Conservation (phyloP, 2,329 filamentous ascomycete species). For the Graphilbum fragrans region DNA sequence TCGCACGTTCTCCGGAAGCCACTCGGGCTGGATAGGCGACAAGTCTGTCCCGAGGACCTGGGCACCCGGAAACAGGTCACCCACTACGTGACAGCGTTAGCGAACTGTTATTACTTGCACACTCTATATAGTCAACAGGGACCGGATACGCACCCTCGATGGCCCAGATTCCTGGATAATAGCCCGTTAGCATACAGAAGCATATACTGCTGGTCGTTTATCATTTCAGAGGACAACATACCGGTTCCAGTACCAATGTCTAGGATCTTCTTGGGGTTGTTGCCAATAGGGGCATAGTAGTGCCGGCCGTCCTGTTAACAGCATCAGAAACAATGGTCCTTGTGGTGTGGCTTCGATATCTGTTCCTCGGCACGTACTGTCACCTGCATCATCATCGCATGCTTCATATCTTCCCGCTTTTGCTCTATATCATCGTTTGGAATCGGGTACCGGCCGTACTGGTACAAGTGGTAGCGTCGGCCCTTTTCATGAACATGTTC, state of each 20-base stretch:
- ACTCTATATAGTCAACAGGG: too few relatives aligned
- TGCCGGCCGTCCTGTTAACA: conserved; percentile 21
- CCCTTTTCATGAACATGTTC: conserved; percentile 12
- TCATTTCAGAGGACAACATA: conserved; percentile 10
- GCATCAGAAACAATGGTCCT: too few relatives aligned
- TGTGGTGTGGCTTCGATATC: too few relatives aligned
- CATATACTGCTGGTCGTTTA: background rate
- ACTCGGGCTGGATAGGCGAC: conserved; percentile 32
- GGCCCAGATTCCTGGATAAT: conserved; percentile 14
- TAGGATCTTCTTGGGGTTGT: conserved; percentile 28
- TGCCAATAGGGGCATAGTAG: conserved; percentile 25
- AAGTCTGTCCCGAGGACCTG: conserved; percentile 28
- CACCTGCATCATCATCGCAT: conserved; percentile 31
- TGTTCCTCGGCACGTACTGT: conserved; percentile 17
- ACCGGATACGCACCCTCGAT: conserved; percentile 26
- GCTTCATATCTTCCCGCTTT: conserved; percentile 31
- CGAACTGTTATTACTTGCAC: conserved; percentile 3
- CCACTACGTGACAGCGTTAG: conserved; percentile 17
- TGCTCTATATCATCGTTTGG: conserved; percentile 35
- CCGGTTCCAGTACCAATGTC: conserved; percentile 38
- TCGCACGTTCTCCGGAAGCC: conserved; percentile 45
- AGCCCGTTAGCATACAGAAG: background rate
- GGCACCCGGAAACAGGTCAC: conserved; percentile 27
- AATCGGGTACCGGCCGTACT: conserved; percentile 30
- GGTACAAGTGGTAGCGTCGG: conserved; percentile 27